Base-by-base conservation (phyloP, 305 asterid species). In the Fraxinus floribunda region DNA sequence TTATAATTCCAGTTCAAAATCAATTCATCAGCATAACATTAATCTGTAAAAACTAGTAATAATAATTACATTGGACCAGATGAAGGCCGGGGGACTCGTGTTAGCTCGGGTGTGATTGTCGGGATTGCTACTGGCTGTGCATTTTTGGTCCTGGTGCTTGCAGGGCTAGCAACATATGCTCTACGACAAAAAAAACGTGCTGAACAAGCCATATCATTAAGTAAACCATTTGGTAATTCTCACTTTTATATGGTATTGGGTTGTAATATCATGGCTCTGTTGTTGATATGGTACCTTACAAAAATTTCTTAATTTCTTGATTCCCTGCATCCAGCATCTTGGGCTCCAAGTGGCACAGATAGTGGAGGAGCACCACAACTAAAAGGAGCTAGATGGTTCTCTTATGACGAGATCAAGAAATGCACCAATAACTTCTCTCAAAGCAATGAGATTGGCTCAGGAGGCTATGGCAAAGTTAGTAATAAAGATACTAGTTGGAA, bases 291-390 rank as follows among this genome's bases (percentile, higher is more conserved):
- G 7, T 32, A 6, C 16, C 5, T 7, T 46, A 15, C 70, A 64
- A 68, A 62, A 68, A 22, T 34, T 77, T 62, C 72, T 71, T 13
- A 70, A 29, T 80, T 80, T 80, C 52, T 84, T 57, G 20, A 29
- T 77, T 32, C 84, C 73, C 41, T 73, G 39, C 29, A 24, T 79
- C 30, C 84, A 95, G 99, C 93, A 66, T 93, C 97, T 9, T 96
- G 99, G 99, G 97, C 90, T 78, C 93, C 98, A 9, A 93, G 97
- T 62, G 93, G 96, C 2, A 88, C 88, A 30, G 99, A 96, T 88
- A 94, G 98, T 66, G 98, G 97, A 82, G 94, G 98, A 18, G 98
- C 98, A 34, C 99, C 99, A 5, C 98, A 96, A 84, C 91, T 96
- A 71, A 96, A 96, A 90, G 99, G 99, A 39, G 95, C 98, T 0